phyloP scores from a whole-genome alignment of 2,329 filamentous ascomycete genomes.

The Verticillium nonalfalfae region DNA sequence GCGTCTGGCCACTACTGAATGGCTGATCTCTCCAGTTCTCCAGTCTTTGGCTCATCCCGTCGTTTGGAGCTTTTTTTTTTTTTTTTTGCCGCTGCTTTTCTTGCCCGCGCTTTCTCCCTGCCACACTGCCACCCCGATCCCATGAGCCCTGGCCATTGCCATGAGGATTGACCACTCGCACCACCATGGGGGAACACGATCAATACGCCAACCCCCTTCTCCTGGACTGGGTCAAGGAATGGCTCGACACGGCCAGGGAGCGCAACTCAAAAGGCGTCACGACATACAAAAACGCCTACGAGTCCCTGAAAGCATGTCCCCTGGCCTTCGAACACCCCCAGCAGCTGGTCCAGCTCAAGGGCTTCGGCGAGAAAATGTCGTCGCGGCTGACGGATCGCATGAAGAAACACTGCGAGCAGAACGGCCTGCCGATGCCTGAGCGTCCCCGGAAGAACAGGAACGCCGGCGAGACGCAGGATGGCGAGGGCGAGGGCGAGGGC shows the following conservation, averaged over 20 bases:
- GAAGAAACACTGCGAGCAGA: conserved; percentile 55
- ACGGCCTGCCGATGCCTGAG: conserved; percentile 62
- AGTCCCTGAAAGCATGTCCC: conserved; percentile 71
- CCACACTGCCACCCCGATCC: not conserved
- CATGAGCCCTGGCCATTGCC: not conserved
- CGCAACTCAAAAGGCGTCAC: conserved; percentile 63
- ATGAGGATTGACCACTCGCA: not conserved
- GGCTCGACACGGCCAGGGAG: conserved; percentile 63
- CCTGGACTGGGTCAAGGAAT: conserved; percentile 70
- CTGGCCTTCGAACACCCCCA: conserved; percentile 65
- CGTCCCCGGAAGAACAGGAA: conserved; percentile 34
- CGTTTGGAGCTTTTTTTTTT: not conserved
- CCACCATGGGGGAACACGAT: conserved; percentile 25
- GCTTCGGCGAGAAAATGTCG: conserved; percentile 67
- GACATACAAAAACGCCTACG: conserved; percentile 71
- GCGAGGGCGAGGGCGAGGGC: conserved; percentile 26
- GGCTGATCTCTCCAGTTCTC: not conserved
- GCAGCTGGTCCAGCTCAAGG: conserved; percentile 65
- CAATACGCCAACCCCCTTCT: conserved; percentile 64
- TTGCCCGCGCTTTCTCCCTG: not conserved
- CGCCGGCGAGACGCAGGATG: conserved; percentile 21
- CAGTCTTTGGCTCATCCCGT: not conserved
- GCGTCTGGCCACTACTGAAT: not conserved
- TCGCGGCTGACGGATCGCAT: conserved; percentile 59
- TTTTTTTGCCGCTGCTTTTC: not conserved